Evolutionary conservation across 73 alveolate species (phyloP).

Genomic region (Symbiodinium natans): DNA sequence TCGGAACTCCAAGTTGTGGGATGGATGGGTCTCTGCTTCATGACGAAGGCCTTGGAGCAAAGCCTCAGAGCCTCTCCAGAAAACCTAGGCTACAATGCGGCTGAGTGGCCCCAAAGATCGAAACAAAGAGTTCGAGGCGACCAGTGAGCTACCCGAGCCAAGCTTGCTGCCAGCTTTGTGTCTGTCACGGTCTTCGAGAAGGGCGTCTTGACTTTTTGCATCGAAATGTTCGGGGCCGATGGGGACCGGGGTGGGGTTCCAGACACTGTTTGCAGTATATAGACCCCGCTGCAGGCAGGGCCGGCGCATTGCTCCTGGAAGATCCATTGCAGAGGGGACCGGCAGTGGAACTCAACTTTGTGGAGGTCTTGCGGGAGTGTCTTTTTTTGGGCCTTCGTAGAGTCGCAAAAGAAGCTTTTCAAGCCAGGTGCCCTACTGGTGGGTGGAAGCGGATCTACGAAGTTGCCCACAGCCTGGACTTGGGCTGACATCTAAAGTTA

Average conservation of each 20-base stretch:
- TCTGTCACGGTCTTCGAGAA: too few species aligned
- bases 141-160: too few species aligned
- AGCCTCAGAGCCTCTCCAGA: not conserved
- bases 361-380: constrained; percentile 23
- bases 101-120: constrained; percentile 69
- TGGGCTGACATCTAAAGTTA: too few species aligned
- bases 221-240: too few species aligned
- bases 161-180: too few species aligned
- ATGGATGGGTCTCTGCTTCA: too few species aligned
- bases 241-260: too few species aligned
- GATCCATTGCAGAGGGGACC: constrained; percentile 74
- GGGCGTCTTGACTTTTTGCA: too few species aligned
- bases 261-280: too few species aligned
- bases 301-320: constrained; percentile 25
- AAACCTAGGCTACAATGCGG: not conserved
- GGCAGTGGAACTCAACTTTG: constrained; percentile 40
- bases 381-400: not conserved
- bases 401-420: not conserved
- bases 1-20: not conserved
- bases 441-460: constrained; percentile 87
- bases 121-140: constrained; percentile 90
- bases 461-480: not conserved
- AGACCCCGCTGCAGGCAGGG: not conserved
- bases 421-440: constrained; percentile 68
- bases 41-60: too few species aligned